Base-by-base conservation (phyloP, 2,329 filamentous ascomycete species). In the Aureobasidium sp. region DNA sequence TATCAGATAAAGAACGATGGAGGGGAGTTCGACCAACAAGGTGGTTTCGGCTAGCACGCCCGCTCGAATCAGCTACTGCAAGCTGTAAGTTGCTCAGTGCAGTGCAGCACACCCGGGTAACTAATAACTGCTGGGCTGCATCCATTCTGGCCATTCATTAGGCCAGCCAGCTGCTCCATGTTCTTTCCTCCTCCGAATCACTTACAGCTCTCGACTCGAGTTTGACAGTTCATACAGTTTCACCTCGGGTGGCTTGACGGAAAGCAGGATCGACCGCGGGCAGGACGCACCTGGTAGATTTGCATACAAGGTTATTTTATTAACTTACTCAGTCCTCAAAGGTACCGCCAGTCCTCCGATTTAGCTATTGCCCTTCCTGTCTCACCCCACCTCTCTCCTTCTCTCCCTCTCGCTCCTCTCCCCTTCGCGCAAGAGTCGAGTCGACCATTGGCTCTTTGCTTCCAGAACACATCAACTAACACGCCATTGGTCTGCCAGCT, bases 241-340 rank as follows among this genome's bases (percentile, higher is more conserved):
- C 57, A 48, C 15, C 39, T 50, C 45, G 44, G 57, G 44, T 60
- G 57, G 57, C 57, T 60, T 44, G 31, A 22, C 54, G 50, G 54
- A 59, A 58, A 59, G 29, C 42, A 59, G 54, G 57, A 60, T 60
- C 57, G 54, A 42, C 57, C 57, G 27, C 31, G 31, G 31, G 31
- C 31, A 33, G 31, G 31, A 33, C 31, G 31, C 31, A 33, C 31
- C 31, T 33, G 31, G 31, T 33, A 33, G 31, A 33, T 33, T 33
- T 33, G 31, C 31, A 33, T 33, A 33, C 31, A 33, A 33, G 31
- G 22, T 60, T 35, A 49, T 42, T 47, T 60, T 48, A 60, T 39
- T 49, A 60, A 48, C 14, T 44, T 39, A 48, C 40, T n/a, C 40
- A 42, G n/a, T 22, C 40, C 39, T 22, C 40, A 35, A 57, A 58